These are phyloP conservation scores for Globisporangium uncinulatum DNA, from an alignment of 352 stramenopile genomes.

Conservation along the genomic window DNA sequence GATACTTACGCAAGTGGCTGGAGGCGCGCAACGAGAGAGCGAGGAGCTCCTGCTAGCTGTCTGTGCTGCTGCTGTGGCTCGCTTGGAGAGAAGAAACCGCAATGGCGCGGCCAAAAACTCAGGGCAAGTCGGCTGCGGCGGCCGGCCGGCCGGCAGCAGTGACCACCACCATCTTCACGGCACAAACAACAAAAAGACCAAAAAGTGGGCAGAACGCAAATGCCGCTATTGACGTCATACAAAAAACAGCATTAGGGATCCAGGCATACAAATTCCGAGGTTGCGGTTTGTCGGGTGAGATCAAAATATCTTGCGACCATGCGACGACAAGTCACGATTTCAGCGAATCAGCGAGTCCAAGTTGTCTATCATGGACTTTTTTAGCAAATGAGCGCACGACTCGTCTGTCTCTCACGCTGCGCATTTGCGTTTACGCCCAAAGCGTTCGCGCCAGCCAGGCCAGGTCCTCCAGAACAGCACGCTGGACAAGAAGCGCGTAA, in stretches of 20 bases:
- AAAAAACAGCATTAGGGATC: constrained; percentile 6
- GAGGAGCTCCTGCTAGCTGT: neutral
- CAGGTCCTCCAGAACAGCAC: too few relatives aligned
- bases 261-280: constrained; percentile 6
- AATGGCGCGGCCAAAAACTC: constrained; percentile 10
- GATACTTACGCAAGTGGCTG: constrained; percentile 19
- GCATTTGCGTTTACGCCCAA: too few relatives aligned
- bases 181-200: constrained; percentile 4
- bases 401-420: too few relatives aligned
- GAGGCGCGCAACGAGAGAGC: constrained; percentile 1
- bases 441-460: too few relatives aligned
- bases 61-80: constrained; percentile 4
- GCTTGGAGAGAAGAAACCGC: constrained; percentile 11
- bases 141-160: neutral
- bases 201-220: constrained; percentile 5
- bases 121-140: neutral
- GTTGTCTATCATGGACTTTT: too few relatives aligned
- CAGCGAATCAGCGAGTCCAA: too few relatives aligned
- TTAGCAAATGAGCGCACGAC: too few relatives aligned
- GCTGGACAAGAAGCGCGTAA: too few relatives aligned
- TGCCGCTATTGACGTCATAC: constrained; percentile 3
- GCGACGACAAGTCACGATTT: neutral
- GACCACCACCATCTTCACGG: constrained; percentile 8
- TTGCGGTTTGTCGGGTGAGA: constrained; percentile 1
- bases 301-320: neutral